Conservation (phyloP, 192 early-diverging fungal genomes). For the Cetraspora pellucida region DNA sequence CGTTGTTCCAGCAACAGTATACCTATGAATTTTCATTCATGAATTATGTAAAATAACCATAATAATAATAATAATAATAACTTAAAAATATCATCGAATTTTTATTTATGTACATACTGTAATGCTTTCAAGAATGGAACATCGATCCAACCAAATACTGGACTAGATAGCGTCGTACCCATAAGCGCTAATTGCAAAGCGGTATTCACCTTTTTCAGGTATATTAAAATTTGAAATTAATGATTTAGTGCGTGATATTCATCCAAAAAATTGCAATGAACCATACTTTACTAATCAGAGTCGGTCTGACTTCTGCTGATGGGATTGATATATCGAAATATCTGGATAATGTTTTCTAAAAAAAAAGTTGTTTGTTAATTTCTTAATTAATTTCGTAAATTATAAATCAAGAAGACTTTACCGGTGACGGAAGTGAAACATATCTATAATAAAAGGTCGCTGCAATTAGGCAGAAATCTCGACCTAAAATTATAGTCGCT, state of each 20-base stretch:
- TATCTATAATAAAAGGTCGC: conserved; percentile 85
- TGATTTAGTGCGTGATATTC: not conserved
- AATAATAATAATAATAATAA: too few relatives aligned
- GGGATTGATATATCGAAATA: conserved; percentile 92
- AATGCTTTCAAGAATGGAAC: conserved; percentile 56
- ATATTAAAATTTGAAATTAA: not conserved
- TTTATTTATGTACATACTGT: conserved; percentile 51
- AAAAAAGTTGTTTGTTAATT: conserved; percentile 18
- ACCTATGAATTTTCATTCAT: conserved; percentile 47
- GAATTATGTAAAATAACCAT: not conserved
- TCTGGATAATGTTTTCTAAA: conserved; percentile 73
- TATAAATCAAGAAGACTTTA: conserved; percentile 37
- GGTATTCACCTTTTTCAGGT: conserved; percentile 67
- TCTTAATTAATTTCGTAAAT: not conserved
- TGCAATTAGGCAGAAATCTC: conserved; percentile 80
- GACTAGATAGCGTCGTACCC: conserved; percentile 70
- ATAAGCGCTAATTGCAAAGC: conserved; percentile 83
- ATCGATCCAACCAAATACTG: conserved; percentile 70
- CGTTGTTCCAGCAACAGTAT: conserved; percentile 74
- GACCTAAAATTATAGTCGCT: conserved; percentile 79
- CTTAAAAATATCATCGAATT: not conserved
- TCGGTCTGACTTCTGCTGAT: conserved; percentile 89
- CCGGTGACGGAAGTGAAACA: conserved; percentile 81
- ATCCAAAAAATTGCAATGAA: not conserved
- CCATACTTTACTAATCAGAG: conserved; percentile 77